Evolutionary conservation across 2,329 filamentous ascomycete genomes (phyloP), one percentile per base, ranked within the genome.

Genomic region (Beauveria sp.): DNA sequence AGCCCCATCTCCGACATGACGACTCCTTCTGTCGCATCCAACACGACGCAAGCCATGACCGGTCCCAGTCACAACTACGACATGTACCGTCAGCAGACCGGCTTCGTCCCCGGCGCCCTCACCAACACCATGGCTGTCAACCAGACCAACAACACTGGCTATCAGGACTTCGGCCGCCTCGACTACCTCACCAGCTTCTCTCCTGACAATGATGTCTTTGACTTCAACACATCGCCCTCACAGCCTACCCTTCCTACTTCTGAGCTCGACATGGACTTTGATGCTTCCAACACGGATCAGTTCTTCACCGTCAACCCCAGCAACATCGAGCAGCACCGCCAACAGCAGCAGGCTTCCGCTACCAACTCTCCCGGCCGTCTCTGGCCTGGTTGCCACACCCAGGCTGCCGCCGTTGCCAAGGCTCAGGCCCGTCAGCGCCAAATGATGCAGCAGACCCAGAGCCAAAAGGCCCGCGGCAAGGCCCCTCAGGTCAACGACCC

Each of bases 31-130:
- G 75, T 78, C 41, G 73, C 87, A 62, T 73, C 84, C 20, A 74
- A 82, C 8, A 76, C 79, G 59, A 74, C 87, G 64, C 81, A 83
- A 37, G 84, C 81, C 22, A 84, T 92, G 70, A 86, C 85, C 53
- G 90, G 86, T 41, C 93, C 94, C 9, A 96, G 91, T 74, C 92
- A 97, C 77, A 91, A 96, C 76, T 97, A 97, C 80, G 90, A 92
- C 70, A 86, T 91, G 71, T 96, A 97, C 79, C 90, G 91, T 77
- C 94, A 99, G 73, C 92, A 97, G 79, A 97, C 94, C 3, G 92
- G 92, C 65, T 86, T 97, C 34, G 91, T 94, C 0, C 88, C 91
- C 1, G 92, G 92, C 64, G 92, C 91, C 57, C 79, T 94, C 64
- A 86, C 88, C 47, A 90, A 85, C 74, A 89, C 92, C 14, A 84